Conservation (phyloP, 1,284 basidiomycete species). For the Cryptococcus depauperatus region DNA sequence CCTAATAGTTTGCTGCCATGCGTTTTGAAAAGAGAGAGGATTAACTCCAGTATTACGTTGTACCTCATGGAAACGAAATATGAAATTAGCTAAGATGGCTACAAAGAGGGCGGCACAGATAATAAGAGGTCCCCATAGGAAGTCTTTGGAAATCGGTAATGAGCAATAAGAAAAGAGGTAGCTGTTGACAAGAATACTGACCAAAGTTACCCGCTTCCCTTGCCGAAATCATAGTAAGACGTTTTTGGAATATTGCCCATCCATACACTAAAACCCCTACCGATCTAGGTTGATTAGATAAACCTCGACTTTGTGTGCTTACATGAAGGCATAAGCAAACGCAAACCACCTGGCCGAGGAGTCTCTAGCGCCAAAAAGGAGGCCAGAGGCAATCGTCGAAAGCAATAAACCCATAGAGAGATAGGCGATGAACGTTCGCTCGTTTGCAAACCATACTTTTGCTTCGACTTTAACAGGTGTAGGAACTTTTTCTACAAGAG, state of each 20-base stretch:
- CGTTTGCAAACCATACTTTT: conserved; percentile 99
- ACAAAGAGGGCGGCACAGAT: conserved; percentile 72
- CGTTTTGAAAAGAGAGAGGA: conserved; percentile 28
- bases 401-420: conserved; percentile 76
- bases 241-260: conserved; percentile 75
- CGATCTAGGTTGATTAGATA: conserved; percentile 25
- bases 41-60: conserved; percentile 24
- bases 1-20: conserved; percentile 28
- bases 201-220: conserved; percentile 88
- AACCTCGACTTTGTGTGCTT: conserved; percentile 13
- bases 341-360: conserved; percentile 68
- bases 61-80: conserved; percentile 53
- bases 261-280: conserved; percentile 58
- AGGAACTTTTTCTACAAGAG: conserved; percentile 61
- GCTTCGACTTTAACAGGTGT: conserved; percentile 88
- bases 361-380: conserved; percentile 54
- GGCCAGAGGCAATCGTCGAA: conserved; percentile 73
- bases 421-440: conserved; percentile 92
- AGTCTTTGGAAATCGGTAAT: no score
- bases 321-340: conserved; percentile 71
- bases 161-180: not conserved
- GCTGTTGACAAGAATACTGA: conserved; percentile 47
- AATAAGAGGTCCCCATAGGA: conserved; percentile 67
- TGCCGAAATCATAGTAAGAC: conserved; percentile 82
- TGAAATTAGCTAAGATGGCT: conserved; percentile 77